A percentile compares a stretch with the other conserved stretches of the same genome.
Evolutionary conservation across 2,329 filamentous ascomycete species (phyloP).

Genomic region (Metarhizium robertsii): DNA sequence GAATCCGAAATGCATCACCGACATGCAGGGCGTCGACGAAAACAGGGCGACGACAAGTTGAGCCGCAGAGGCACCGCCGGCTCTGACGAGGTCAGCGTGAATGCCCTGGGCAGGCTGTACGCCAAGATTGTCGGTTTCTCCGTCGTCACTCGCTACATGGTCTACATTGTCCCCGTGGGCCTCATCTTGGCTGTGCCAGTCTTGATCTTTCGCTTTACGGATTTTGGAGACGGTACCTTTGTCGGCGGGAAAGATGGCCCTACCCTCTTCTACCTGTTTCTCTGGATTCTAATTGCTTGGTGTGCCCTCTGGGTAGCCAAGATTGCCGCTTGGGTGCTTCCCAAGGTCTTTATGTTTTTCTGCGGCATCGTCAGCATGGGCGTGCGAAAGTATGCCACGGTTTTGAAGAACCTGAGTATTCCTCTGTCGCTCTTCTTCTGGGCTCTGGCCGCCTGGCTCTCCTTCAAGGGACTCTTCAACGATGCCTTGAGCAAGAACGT

Average conservation of each 20-base stretch:
- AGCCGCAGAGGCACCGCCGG: constrained; percentile 35
- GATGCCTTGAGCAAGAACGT: constrained; percentile 23
- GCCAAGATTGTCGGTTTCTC: constrained; percentile 55
- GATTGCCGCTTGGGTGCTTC: constrained; percentile 50
- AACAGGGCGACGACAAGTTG: constrained; percentile 26
- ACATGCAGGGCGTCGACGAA: constrained; percentile 39
- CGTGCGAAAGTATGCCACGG: constrained; percentile 60
- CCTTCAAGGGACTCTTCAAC: constrained; percentile 48
- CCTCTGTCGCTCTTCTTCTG: constrained; percentile 61
- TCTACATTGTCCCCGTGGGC: constrained; percentile 58
- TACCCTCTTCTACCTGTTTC: constrained; percentile 51
- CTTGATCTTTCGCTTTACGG: constrained; percentile 39
- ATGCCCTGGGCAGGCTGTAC: constrained; percentile 57
- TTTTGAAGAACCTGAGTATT: constrained; percentile 55
- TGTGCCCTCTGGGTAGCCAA: constrained; percentile 58
- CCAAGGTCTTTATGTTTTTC: constrained; percentile 57
- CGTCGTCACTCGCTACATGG: constrained; percentile 54
- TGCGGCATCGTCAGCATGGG: constrained; percentile 60
- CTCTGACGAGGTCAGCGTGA: constrained; percentile 46
- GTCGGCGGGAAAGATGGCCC: constrained; percentile 24
- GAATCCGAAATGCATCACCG: constrained; percentile 23
- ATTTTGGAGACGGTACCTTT: background rate
- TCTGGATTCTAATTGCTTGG: constrained; percentile 64
- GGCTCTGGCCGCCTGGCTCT: constrained; percentile 52
- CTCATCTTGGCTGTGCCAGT: constrained; percentile 53